A percentile compares a stretch with the other conserved stretches of the same genome.
These are phyloP conservation scores for Aspergillus pseudoviridinutans DNA, from an alignment of 2,329 filamentous ascomycete species.

Conservation along the genomic window DNA sequence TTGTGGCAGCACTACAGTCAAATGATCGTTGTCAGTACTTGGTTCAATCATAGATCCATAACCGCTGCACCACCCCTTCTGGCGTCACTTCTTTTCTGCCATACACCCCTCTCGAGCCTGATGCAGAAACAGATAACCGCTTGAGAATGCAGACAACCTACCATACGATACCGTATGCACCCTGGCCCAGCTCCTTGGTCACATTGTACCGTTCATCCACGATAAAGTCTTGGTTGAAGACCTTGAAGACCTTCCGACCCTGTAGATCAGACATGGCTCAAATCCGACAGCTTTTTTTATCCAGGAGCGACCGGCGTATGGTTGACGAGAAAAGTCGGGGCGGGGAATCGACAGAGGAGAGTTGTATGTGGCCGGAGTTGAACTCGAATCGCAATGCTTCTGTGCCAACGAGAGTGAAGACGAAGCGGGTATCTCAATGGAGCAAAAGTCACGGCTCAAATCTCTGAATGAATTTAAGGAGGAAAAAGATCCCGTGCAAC, in stretches of 20 bases:
- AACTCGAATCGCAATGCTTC: background rate
- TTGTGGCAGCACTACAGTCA: constrained; percentile 73
- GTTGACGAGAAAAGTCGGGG: constrained; percentile 7
- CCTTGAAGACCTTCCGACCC: constrained; percentile 92
- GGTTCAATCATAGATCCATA: background rate
- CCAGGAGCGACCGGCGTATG: background rate
- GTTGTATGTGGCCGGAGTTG: background rate
- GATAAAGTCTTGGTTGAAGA: constrained; percentile 99
- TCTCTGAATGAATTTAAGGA: background rate
- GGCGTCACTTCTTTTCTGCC: background rate
- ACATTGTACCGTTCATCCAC: constrained; percentile 98
- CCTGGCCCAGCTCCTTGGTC: constrained; percentile 96
- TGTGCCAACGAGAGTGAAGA: background rate
- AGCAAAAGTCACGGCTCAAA: background rate
- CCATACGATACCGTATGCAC: constrained; percentile 98
- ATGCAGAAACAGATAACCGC: constrained; percentile 1
- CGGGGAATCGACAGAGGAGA: background rate
- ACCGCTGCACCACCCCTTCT: background rate
- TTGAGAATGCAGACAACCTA: constrained; percentile 44
- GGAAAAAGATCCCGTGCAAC: background rate
- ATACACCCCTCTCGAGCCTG: background rate
- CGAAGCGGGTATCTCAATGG: background rate
- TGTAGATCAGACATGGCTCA: constrained; percentile 55
- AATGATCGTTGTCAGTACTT: constrained; percentile 13
- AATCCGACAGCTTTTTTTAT: background rate